Conservation (phyloP, 345 rosid species). For the Eucalyptus sideroxylon region DNA sequence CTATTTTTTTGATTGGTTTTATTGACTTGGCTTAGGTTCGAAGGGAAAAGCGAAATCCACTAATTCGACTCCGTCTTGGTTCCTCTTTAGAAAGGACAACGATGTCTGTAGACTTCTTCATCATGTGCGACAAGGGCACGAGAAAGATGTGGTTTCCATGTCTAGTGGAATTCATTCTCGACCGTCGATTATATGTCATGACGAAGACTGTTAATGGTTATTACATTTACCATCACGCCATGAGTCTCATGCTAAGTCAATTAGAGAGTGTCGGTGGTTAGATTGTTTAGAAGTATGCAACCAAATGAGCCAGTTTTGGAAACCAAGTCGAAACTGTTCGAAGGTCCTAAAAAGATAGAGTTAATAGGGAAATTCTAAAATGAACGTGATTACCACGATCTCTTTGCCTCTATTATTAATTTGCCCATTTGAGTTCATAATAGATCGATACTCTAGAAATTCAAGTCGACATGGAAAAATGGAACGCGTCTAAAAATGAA, state of each 20-base stretch:
- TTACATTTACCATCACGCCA: not conserved
- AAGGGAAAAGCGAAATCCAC: not conserved
- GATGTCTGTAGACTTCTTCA: not conserved
- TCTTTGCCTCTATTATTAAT: not conserved
- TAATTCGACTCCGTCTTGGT: not conserved
- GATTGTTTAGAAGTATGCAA: not conserved
- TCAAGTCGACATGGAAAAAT: not conserved
- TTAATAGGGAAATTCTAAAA: not conserved
- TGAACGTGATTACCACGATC: not conserved
- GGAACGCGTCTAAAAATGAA: not conserved
- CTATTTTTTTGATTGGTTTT: not conserved
- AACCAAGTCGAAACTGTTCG: not conserved
- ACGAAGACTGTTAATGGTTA: not conserved
- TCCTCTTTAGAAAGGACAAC: not conserved
- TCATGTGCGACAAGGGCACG: not conserved
- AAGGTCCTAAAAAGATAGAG: not conserved
- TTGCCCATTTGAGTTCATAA: not conserved
- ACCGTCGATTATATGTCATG: not conserved
- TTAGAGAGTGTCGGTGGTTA: fast-evolving
- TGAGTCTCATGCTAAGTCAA: not conserved
- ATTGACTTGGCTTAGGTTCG: not conserved
- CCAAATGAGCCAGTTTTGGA: not conserved
- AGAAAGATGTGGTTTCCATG: not conserved
- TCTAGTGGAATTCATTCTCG: not conserved
- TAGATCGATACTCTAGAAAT: not conserved